Evolutionary conservation across 768 basidiomycete genomes (phyloP).

Genomic region (Clitopilus passeckerianus): DNA sequence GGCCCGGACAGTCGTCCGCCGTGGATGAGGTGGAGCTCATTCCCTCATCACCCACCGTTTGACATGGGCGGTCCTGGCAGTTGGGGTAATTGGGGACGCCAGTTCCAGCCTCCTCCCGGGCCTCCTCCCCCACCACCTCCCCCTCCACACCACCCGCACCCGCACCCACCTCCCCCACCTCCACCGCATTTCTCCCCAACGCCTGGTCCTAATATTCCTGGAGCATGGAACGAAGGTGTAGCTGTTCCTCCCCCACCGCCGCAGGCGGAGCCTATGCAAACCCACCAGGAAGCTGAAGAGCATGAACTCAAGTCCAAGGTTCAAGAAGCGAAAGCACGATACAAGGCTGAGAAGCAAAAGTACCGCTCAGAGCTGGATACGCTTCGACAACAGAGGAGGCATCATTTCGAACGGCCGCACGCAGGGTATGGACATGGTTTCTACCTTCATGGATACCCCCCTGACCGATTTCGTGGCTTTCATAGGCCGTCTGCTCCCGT

Average conservation of each 20-base stretch:
- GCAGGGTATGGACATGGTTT: neutral
- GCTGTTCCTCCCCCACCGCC: constrained; percentile 11
- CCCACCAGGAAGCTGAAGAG: constrained; percentile 16
- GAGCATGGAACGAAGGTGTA: neutral
- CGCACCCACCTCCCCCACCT: constrained; percentile 13
- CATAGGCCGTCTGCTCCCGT: neutral
- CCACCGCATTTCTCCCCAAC: constrained; percentile 16
- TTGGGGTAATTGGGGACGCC: constrained; percentile 3
- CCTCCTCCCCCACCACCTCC: constrained; percentile 8
- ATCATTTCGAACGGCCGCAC: constrained; percentile 7
- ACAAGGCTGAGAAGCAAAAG: constrained; percentile 66
- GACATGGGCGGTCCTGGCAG: constrained; percentile 2
- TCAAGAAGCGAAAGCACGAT: constrained; percentile 60
- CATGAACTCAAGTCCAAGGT: constrained; percentile 43
- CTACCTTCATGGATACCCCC: neutral
- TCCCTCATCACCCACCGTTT: constrained; percentile 11
- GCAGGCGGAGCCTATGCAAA: constrained; percentile 5
- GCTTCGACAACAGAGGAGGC: constrained; percentile 33
- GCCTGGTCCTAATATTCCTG: constrained; percentile 3
- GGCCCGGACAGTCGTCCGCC: neutral
- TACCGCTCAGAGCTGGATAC: constrained; percentile 58
- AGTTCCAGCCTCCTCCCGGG: constrained; percentile 11
- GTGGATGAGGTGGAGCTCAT: constrained; percentile 4
- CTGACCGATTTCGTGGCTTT: neutral
- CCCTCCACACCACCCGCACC: constrained; percentile 9